Base-by-base conservation (phyloP, 2,329 filamentous ascomycete genomes). In the Pseudogymnoascus sp. region DNA sequence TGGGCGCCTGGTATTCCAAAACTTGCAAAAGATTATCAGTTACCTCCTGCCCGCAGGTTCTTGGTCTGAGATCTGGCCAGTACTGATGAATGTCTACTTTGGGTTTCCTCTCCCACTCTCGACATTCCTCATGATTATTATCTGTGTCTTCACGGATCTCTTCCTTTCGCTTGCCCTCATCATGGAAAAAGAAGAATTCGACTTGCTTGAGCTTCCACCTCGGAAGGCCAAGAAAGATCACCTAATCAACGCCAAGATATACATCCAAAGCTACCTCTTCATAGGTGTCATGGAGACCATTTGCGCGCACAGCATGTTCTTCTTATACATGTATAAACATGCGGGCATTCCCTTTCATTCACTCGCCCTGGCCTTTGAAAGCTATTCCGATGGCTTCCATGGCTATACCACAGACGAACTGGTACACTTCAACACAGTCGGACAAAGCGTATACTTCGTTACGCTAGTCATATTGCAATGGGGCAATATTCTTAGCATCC, bases 1-100 rank as follows among this genome's bases (percentile, higher is more conserved):
- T 65, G 89, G 89, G 0, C 82, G 89, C 12, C 83, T 90, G 5
- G 87, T 91, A n/a, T 92, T 89, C 74, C 87, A 91, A 73, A 92
- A 92, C 69, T 76, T 92, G 61, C 89, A 90, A 73, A 92, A 93
- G 79, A 70, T 82, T 0, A 83, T 86, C 63, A 77, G 79, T 25
- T 86, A 86, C 46, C 74, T 83, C 0, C 72, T 84, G 0, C 81
- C 80, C 0, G 82, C 82, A 0, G 82, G 82, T 42, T 78, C 75
- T 60, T 84, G 78, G 75, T 83, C 81, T 3, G 82, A 84, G 69
- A 82, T 84, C 66, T 83, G 81, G 80, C 82, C 82, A 0, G 81
- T 84, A 0, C 37, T 84, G 1, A 71, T 83, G 67, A 84, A 84
- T 65, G 81, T 84, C 63, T 82, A 80, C 67, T 80, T 84, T 31